phyloP scores from a whole-genome alignment of 1,139 yeast genomes.

The Geotrichum carabidarum region DNA sequence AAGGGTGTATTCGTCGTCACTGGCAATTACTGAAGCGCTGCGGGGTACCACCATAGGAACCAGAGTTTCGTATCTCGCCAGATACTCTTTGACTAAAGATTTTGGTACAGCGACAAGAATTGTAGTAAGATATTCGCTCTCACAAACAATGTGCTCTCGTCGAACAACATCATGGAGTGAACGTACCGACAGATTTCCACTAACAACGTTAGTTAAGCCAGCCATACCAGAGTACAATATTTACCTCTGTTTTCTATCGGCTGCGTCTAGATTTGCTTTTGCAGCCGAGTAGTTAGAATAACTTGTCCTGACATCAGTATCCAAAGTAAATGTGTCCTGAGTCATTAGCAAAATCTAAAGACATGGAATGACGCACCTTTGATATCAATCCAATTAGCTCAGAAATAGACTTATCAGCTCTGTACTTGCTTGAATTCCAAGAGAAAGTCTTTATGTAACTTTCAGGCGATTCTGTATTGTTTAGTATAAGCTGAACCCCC shows the following conservation, averaged over 20 bases:
- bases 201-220: neutral
- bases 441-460: slow-evolving; percentile 67
- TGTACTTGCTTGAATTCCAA: slow-evolving; percentile 85
- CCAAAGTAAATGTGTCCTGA: slow-evolving; percentile 73
- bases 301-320: slow-evolving; percentile 69
- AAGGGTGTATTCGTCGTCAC: slow-evolving; percentile 68
- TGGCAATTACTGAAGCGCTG: slow-evolving; percentile 63
- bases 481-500: slow-evolving; percentile 13
- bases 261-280: slow-evolving; percentile 74
- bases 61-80: slow-evolving; percentile 67
- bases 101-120: slow-evolving; percentile 84
- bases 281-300: slow-evolving; percentile 73
- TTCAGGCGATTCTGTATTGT: slow-evolving; percentile 40
- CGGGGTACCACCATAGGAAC: slow-evolving; percentile 86
- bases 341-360: neutral
- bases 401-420: slow-evolving; percentile 76
- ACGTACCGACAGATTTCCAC: slow-evolving; percentile 84
- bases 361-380: slow-evolving; percentile 25
- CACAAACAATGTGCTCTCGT: slow-evolving; percentile 75
- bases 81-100: slow-evolving; percentile 53
- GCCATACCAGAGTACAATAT: slow-evolving; percentile 13
- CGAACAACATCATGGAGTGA: slow-evolving; percentile 85
- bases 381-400: slow-evolving; percentile 68
- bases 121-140: slow-evolving; percentile 81
- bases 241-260: slow-evolving; percentile 76